Evolutionary conservation across 2,329 filamentous ascomycete genomes (phyloP).

Genomic region (Bimuria novae-zelandiae): DNA sequence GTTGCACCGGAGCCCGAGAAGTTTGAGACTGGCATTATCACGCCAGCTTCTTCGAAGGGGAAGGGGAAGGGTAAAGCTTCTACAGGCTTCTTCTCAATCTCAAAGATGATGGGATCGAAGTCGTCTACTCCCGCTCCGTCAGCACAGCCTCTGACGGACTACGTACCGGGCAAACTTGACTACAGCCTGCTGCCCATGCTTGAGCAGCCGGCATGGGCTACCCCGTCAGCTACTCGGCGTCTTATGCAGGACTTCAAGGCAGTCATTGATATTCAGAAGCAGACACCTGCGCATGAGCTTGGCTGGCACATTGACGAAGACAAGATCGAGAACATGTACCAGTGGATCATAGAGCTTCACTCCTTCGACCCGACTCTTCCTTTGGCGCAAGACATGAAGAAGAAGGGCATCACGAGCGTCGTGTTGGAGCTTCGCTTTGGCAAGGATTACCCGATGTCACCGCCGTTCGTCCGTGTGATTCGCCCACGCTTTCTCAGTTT

Average conservation of each 20-base stretch:
- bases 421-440: slow-evolving; percentile 84
- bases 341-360: slow-evolving; percentile 91
- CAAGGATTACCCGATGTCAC: slow-evolving; percentile 73
- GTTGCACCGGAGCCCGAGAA: slow-evolving; percentile 9
- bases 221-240: slow-evolving; percentile 61
- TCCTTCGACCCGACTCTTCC: slow-evolving; percentile 73
- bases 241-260: slow-evolving; percentile 68
- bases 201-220: slow-evolving; percentile 68
- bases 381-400: slow-evolving; percentile 75
- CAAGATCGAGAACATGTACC: slow-evolving; percentile 75
- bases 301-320: slow-evolving; percentile 81
- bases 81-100: slow-evolving; percentile 29
- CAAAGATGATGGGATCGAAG: slow-evolving; percentile 30
- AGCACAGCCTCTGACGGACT: slow-evolving; percentile 57
- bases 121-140: slow-evolving; percentile 9
- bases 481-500: slow-evolving; percentile 79
- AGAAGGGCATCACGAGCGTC: slow-evolving; percentile 64
- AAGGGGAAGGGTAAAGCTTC: slow-evolving; percentile 39
- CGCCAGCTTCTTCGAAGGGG: slow-evolving; percentile 30
- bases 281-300: slow-evolving; percentile 65
- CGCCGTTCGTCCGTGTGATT: slow-evolving; percentile 84
- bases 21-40: slow-evolving; percentile 22
- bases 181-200: slow-evolving; percentile 66
- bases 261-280: slow-evolving; percentile 67
- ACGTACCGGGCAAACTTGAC: slow-evolving; percentile 70